Evolutionary conservation across 2,329 filamentous ascomycete species (phyloP).

Genomic region (Penicillium sp.): DNA sequence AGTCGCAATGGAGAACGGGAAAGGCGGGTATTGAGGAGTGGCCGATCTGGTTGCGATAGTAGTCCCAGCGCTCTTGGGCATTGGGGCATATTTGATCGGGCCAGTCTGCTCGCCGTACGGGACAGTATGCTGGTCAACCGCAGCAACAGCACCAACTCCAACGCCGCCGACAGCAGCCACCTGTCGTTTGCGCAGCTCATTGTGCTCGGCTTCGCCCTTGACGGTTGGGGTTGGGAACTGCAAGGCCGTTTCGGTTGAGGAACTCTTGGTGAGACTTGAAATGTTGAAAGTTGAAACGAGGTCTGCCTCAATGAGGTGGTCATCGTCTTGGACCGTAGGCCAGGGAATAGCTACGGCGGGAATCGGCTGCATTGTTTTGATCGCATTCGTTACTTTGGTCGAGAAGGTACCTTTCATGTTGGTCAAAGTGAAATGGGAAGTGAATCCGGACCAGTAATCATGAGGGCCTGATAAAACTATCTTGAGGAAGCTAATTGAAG

Average conservation of each 20-base stretch:
- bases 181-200: constrained; percentile 32
- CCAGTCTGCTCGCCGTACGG: constrained; percentile 56
- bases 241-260: constrained; percentile 14
- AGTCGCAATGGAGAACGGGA: constrained; percentile 51
- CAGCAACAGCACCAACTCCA: neutral
- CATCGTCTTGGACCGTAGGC: neutral
- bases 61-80: constrained; percentile 58
- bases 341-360: constrained; percentile 6
- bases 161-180: constrained; percentile 13
- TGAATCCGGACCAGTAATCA: constrained; percentile 50
- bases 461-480: constrained; percentile 55
- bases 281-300: neutral
- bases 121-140: constrained; percentile 34
- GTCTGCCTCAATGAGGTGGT: constrained; percentile 7
- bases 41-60: constrained; percentile 55
- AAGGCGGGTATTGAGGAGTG: constrained; percentile 55
- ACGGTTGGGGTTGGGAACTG: constrained; percentile 30
- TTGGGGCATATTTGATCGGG: constrained; percentile 58
- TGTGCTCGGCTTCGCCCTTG: constrained; percentile 18
- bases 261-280: constrained; percentile 25
- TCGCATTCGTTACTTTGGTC: constrained; percentile 29
- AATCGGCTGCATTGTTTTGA: constrained; percentile 16
- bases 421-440: constrained; percentile 63
- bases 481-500: constrained; percentile 51
- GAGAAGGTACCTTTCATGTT: constrained; percentile 63